Percentiles rank a stretch among this genome's conserved stretches.
These are phyloP conservation scores for Ministeria vibrans DNA, from an alignment of 78 protist species.

Conservation along the genomic window DNA sequence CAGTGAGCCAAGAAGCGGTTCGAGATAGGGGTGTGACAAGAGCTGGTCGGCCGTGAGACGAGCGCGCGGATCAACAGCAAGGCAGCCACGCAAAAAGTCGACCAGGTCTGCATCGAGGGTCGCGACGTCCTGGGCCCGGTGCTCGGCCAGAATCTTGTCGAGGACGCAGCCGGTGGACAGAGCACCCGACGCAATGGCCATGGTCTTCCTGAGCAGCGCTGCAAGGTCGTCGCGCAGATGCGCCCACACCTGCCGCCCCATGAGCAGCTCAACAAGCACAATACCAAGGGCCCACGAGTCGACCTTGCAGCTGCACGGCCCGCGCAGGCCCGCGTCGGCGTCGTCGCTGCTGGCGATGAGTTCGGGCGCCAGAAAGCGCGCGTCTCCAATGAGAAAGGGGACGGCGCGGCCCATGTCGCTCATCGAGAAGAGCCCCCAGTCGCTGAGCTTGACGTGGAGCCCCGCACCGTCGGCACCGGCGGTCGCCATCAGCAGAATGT, in stretches of 20 bases:
- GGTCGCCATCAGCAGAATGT: not conserved
- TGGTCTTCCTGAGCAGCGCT: not conserved
- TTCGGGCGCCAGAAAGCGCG: not conserved
- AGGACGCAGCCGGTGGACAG: not conserved
- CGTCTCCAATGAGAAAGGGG: not conserved
- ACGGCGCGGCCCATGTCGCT: not conserved
- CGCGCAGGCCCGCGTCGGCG: not conserved
- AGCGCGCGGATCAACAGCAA: not conserved
- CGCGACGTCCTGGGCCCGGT: not conserved
- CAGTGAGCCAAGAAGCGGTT: too few species aligned
- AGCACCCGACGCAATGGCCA: not conserved
- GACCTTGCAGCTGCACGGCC: not conserved
- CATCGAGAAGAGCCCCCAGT: not conserved
- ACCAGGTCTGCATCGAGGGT: not conserved
- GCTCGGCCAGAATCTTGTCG: not conserved
- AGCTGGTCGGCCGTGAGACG: not conserved
- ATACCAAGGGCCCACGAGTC: constrained; percentile 16
- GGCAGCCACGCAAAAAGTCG: not conserved
- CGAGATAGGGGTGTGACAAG: not conserved
- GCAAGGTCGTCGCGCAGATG: not conserved
- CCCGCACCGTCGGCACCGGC: not conserved
- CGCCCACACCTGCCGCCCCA: not conserved
- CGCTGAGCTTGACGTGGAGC: not conserved
- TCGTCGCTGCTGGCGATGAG: not conserved
- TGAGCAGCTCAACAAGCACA: not conserved